A percentile compares a stretch with the other conserved stretches of the same genome.
Conservation (phyloP, 2,329 filamentous ascomycete genomes). For the Colletotrichum ledebouriae region DNA sequence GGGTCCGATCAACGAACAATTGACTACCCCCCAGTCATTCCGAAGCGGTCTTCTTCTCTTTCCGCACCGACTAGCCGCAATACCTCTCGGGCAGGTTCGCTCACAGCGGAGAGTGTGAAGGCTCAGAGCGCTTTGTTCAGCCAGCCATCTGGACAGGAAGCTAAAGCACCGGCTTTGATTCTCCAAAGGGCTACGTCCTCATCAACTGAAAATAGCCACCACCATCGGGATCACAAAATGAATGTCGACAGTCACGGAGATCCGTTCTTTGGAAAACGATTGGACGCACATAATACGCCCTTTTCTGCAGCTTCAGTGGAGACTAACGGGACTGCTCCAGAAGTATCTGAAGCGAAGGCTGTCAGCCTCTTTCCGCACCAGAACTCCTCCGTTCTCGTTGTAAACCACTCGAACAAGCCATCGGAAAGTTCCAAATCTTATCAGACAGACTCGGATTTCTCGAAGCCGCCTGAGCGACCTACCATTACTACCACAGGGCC, state of each 20-base stretch:
- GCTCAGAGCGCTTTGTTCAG: conserved; percentile 62
- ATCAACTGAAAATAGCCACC: conserved; percentile 52
- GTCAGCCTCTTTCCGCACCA: conserved; percentile 75
- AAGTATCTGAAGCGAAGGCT: conserved; percentile 73
- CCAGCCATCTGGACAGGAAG: conserved; percentile 41
- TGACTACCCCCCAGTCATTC: conserved; percentile 71
- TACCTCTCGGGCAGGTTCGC: conserved; percentile 65
- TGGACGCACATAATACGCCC: conserved; percentile 70
- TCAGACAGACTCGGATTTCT: conserved; percentile 46
- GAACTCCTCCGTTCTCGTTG: conserved; percentile 73
- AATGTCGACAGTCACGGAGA: conserved; percentile 67
- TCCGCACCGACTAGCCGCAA: conserved; percentile 74
- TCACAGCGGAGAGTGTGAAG: conserved; percentile 70
- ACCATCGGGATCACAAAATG: conserved; percentile 49
- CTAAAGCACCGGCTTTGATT: conserved; percentile 49
- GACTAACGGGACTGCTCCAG: conserved; percentile 71
- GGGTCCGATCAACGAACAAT: conserved; percentile 68
- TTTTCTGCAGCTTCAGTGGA: conserved; percentile 74
- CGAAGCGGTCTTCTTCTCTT: conserved; percentile 69
- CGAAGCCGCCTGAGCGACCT: conserved; percentile 49
- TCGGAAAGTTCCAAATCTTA: conserved; percentile 59
- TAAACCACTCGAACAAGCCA: conserved; percentile 67
- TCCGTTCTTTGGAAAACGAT: conserved; percentile 64
- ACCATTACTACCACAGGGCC: conserved; percentile 56
- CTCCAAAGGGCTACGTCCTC: conserved; percentile 50